These are phyloP conservation scores for Sporothrix pallida DNA, from an alignment of 2,329 filamentous ascomycete species.

Conservation along the genomic window DNA sequence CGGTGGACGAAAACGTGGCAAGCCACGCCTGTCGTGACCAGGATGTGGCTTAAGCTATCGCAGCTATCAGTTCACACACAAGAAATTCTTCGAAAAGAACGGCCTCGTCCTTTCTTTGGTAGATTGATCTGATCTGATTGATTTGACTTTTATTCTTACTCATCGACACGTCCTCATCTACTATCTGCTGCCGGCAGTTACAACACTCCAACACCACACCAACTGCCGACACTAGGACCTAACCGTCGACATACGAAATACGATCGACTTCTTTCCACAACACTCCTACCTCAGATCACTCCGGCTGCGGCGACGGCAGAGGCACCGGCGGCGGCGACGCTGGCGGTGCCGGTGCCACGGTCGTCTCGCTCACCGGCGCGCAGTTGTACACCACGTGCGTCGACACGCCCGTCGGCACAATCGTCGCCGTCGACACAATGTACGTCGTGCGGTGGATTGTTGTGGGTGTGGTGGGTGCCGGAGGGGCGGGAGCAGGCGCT, in stretches of 20 bases:
- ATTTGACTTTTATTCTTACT: too few relatives aligned
- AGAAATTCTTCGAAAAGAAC: background rate
- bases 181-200: too few relatives aligned
- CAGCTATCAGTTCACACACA: background rate
- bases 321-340: background rate
- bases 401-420: background rate
- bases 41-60: background rate
- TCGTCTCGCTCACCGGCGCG: slow-evolving; percentile 21
- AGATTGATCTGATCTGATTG: too few relatives aligned
- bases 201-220: too few relatives aligned
- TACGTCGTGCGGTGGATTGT: slow-evolving; percentile 30
- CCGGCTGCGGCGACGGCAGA: background rate
- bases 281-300: too few relatives aligned
- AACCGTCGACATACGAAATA: too few relatives aligned
- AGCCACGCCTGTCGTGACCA: too few relatives aligned
- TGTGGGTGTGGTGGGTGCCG: background rate
- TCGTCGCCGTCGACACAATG: slow-evolving; percentile 15
- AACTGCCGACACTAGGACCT: too few relatives aligned
- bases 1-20: too few relatives aligned
- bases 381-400: slow-evolving; percentile 30
- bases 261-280: too few relatives aligned
- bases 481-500: background rate
- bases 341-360: background rate
- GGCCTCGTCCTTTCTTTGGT: background rate
- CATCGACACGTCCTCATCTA: too few relatives aligned